These are phyloP conservation scores for Arbutus unedo DNA, from an alignment of 148 eudicot genomes.

Conservation along the genomic window DNA sequence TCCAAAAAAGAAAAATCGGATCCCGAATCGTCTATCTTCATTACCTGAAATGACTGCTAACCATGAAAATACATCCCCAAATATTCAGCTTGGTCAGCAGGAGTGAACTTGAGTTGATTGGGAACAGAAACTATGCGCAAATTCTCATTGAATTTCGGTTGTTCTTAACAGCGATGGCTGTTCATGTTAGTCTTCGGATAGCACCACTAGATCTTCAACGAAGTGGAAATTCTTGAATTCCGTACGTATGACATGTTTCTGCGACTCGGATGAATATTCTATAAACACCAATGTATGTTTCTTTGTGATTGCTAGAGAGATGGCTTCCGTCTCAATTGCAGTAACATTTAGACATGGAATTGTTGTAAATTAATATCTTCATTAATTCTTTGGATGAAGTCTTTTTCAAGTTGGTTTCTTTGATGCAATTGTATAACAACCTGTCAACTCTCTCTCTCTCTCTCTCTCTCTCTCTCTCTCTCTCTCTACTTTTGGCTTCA, in stretches of 20 bases:
- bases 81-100: conserved; percentile 23
- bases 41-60: conserved; percentile 13
- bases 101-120: not conserved
- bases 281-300: too few species aligned
- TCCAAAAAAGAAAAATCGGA: conserved; percentile 13
- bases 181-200: not conserved
- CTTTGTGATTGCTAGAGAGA: conserved; percentile 5
- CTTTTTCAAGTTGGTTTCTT: not conserved
- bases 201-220: not conserved
- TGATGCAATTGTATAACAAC: not conserved
- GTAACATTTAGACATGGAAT: not conserved
- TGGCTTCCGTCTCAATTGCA: not conserved
- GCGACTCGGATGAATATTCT: too few species aligned
- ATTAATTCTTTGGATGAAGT: not conserved
- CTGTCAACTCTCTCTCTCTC: not conserved
- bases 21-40: conserved; percentile 16
- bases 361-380: not conserved
- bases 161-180: not conserved
- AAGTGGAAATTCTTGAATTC: not conserved
- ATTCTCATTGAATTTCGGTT: not conserved
- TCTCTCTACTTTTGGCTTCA: not conserved
- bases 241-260: not conserved
- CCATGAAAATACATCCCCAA: conserved; percentile 30
- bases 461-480: not conserved
- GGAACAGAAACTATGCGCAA: not conserved